Evolutionary conservation across 1,284 basidiomycete genomes (phyloP).

Genomic region (Porphyrellus sp.): DNA sequence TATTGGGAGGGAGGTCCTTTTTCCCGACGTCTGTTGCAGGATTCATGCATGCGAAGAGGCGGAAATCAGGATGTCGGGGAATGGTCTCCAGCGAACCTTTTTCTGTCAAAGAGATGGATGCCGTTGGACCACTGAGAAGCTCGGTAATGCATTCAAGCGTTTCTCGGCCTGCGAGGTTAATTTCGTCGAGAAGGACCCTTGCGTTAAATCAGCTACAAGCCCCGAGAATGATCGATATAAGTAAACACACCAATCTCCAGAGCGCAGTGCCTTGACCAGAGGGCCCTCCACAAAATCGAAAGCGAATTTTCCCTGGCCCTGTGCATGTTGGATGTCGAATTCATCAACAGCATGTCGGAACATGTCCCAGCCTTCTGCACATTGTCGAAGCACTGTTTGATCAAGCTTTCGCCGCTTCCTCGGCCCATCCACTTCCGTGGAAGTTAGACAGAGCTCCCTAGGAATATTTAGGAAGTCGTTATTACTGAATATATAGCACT

Average conservation of each 20-base stretch:
- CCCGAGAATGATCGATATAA: neutral
- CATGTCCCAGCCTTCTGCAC: slow-evolving; percentile 63
- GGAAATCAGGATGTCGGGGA: slow-evolving; percentile 91
- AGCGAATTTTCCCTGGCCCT: slow-evolving; percentile 82
- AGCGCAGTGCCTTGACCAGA: slow-evolving; percentile 85
- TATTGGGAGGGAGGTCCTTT: slow-evolving; percentile 89
- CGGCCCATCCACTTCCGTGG: slow-evolving; percentile 46
- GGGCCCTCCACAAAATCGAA: slow-evolving; percentile 98
- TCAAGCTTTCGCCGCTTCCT: slow-evolving; percentile 76
- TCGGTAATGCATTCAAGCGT: slow-evolving; percentile 92
- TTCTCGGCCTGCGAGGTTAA: slow-evolving; percentile 93
- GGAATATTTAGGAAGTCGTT: slow-evolving; percentile 1
- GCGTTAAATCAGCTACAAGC: slow-evolving; percentile 4
- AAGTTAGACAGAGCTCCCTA: slow-evolving; percentile 18
- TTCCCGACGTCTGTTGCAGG: slow-evolving; percentile 99
- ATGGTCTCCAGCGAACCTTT: slow-evolving; percentile 91
- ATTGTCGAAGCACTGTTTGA: slow-evolving; percentile 41
- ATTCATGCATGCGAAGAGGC: slow-evolving; percentile 99
- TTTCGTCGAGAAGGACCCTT: slow-evolving; percentile 94
- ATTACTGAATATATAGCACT: slow-evolving; percentile 25
- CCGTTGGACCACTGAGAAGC: slow-evolving; percentile 79
- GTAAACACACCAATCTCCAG: slow-evolving; percentile 81
- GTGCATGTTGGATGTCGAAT: slow-evolving; percentile 86
- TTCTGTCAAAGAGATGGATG: slow-evolving; percentile 92
- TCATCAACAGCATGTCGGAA: slow-evolving; percentile 73